phyloP scores from a whole-genome alignment of 148 eudicot species.

The Rhododendron molle region DNA sequence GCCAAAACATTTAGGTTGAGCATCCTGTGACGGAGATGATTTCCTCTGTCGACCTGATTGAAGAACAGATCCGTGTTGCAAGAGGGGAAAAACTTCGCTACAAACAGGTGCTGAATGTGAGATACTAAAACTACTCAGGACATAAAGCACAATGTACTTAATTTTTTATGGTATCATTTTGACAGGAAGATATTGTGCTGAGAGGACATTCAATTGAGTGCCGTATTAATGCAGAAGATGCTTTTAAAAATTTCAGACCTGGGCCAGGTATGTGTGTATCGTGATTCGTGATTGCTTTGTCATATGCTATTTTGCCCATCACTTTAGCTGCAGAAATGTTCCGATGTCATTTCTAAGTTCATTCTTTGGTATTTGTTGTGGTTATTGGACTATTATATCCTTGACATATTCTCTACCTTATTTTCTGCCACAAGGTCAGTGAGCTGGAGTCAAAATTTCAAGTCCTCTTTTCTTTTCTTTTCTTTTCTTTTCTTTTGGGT shows the following conservation, averaged over 20 bases:
- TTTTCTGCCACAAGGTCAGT: not conserved
- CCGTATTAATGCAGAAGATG: constrained; percentile 99
- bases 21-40: constrained; percentile 99
- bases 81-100: constrained; percentile 85
- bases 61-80: constrained; percentile 96
- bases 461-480: not conserved
- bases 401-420: not conserved
- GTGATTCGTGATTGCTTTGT: not conserved
- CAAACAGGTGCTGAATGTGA: constrained; percentile 56
- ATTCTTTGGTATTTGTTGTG: not conserved
- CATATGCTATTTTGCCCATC: not conserved
- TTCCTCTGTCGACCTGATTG: constrained; percentile 92
- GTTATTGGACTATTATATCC: not conserved
- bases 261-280: constrained; percentile 70
- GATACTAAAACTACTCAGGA: not conserved
- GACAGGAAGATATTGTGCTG: constrained; percentile 91
- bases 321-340: not conserved
- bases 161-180: not conserved
- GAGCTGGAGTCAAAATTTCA: not conserved
- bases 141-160: not conserved
- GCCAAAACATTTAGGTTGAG: constrained; percentile 61
- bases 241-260: constrained; percentile 95
- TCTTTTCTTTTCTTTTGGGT: too few species aligned
- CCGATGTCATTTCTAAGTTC: not conserved
- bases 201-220: constrained; percentile 98